phyloP scores from a whole-genome alignment of 2,329 filamentous ascomycete genomes.

The Exophiala dermatitidis region DNA sequence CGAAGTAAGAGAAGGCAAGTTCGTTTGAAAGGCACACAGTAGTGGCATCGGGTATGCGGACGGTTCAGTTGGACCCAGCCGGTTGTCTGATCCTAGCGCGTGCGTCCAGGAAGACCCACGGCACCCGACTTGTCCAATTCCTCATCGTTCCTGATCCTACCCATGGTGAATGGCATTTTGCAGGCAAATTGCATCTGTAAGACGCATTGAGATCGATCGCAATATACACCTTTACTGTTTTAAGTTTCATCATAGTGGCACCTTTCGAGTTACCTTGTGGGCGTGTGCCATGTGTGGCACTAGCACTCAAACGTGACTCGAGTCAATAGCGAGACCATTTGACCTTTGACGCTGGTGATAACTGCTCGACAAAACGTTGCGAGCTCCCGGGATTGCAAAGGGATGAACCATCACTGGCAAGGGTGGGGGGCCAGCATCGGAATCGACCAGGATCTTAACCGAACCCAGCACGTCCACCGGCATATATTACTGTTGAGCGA shows the following conservation, averaged over 20 bases:
- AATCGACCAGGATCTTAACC: background rate
- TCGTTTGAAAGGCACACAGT: background rate
- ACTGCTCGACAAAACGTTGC: background rate
- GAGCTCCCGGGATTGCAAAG: background rate
- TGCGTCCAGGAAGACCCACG: slow-evolving; percentile 1
- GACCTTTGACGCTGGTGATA: background rate
- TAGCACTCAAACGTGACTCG: background rate
- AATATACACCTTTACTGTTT: background rate
- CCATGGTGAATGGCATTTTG: background rate
- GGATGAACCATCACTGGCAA: slow-evolving; percentile 1
- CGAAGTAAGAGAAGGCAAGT: background rate
- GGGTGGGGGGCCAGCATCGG: background rate
- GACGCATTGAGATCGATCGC: background rate
- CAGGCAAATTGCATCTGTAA: background rate
- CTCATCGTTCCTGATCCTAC: slow-evolving; percentile 1
- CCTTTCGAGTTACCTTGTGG: background rate
- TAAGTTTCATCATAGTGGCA: background rate
- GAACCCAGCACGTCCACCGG: background rate
- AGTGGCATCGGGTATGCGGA: background rate
- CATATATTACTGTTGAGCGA: background rate
- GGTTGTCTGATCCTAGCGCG: slow-evolving; percentile 1
- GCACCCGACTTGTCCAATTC: background rate
- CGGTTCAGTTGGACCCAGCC: background rate
- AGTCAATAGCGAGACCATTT: background rate
- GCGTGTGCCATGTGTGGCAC: background rate